Percentiles rank a stretch among this genome's conserved stretches.
Evolutionary conservation across 2,329 filamentous ascomycete species (phyloP).

Genomic region (Trichoderma breve): DNA sequence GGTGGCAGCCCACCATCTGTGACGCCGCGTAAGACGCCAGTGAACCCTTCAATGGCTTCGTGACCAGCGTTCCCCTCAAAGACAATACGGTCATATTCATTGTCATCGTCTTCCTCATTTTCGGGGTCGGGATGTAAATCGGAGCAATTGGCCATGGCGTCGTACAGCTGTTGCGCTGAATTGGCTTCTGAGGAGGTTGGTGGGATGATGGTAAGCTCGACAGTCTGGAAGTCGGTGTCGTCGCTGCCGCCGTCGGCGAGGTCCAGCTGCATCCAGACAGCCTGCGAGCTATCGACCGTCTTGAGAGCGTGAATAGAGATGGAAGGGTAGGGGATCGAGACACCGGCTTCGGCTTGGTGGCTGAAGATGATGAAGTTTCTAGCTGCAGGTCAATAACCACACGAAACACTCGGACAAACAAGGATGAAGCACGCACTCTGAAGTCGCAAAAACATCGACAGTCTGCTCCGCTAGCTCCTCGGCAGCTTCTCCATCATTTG

Average conservation of each 20-base stretch:
- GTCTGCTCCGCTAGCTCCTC: constrained; percentile 42
- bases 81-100: constrained; percentile 53
- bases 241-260: constrained; percentile 57
- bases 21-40: constrained; percentile 52
- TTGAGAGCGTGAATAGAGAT: constrained; percentile 76
- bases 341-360: constrained; percentile 52
- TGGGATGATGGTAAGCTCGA: constrained; percentile 68
- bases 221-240: constrained; percentile 62
- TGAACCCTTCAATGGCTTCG: constrained; percentile 55
- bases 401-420: neutral
- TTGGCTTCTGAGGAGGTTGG: constrained; percentile 28
- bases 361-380: constrained; percentile 62
- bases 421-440: constrained; percentile 45
- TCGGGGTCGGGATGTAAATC: constrained; percentile 72
- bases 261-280: constrained; percentile 67
- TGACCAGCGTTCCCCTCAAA: constrained; percentile 53
- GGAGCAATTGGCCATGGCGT: constrained; percentile 70
- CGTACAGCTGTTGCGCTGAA: constrained; percentile 50
- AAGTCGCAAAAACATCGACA: constrained; percentile 59
- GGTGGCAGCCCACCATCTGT: constrained; percentile 56
- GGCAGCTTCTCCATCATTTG: constrained; percentile 33
- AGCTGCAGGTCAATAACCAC: neutral
- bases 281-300: constrained; percentile 48
- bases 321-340: constrained; percentile 69
- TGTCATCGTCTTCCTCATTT: constrained; percentile 58